A percentile compares a stretch with the other conserved stretches of the same genome.
Evolutionary conservation across 352 stramenopile species (phyloP).

Genomic region (Phytophthora multivora): DNA sequence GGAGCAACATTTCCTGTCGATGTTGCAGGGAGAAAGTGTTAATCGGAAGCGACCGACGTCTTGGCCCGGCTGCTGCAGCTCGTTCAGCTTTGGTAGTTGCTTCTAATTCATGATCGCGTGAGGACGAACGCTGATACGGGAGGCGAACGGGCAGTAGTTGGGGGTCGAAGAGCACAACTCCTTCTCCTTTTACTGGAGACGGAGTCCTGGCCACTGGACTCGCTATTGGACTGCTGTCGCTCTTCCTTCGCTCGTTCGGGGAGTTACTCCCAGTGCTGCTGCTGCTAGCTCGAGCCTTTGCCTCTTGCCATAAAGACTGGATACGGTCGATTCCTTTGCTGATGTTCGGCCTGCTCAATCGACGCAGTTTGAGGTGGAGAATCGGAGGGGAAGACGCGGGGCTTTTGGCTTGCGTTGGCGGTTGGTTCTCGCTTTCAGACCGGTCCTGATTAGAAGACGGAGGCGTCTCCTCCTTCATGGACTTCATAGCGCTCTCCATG

Average conservation of each 20-base stretch:
- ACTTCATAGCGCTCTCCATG: constrained; percentile 48
- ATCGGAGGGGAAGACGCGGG: constrained; percentile 15
- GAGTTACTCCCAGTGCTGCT: constrained; percentile 27
- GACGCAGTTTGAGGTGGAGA: constrained; percentile 31
- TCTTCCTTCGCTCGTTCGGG: constrained; percentile 17
- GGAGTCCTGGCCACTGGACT: constrained; percentile 22
- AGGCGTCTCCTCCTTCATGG: constrained; percentile 21
- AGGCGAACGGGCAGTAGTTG: constrained; percentile 27
- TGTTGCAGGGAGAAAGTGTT: constrained; percentile 44
- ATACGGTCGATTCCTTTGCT: constrained; percentile 28
- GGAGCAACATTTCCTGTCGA: constrained; percentile 29
- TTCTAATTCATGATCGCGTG: constrained; percentile 24
- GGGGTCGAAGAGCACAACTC: constrained; percentile 59
- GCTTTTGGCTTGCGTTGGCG: constrained; percentile 8
- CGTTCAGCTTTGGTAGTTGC: constrained; percentile 15
- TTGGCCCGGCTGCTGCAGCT: constrained; percentile 14
- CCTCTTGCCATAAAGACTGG: constrained; percentile 31
- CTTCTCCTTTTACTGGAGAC: constrained; percentile 19
- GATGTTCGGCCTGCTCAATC: constrained; percentile 20
- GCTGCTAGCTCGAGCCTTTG: constrained; percentile 27
- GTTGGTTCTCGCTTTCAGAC: constrained; percentile 10
- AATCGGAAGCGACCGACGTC: constrained; percentile 54
- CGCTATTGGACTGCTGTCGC: constrained; percentile 1
- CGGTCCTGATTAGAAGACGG: constrained; percentile 27
- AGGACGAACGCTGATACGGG: constrained; percentile 24